Percentiles rank a stretch among this genome's conserved stretches.
phyloP scores from a whole-genome alignment of 2,329 filamentous ascomycete species.

The Chaetomium globosum region DNA sequence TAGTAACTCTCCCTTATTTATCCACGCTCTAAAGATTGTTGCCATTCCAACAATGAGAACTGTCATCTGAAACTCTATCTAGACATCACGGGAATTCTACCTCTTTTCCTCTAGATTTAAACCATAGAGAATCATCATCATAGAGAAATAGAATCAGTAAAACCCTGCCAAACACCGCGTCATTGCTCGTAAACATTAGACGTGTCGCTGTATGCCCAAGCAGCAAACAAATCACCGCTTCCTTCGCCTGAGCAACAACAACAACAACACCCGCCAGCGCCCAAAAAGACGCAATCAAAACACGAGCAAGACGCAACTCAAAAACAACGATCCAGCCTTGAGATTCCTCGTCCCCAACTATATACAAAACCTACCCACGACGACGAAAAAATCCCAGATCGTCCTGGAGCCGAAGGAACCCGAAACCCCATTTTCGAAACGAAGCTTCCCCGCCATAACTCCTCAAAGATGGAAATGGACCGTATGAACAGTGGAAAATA shows the following conservation, averaged over 20 bases:
- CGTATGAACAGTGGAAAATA: conserved; percentile 6
- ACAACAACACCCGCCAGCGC: neutral
- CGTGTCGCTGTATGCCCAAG: neutral
- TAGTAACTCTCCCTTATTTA: neutral
- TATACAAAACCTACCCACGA: conserved; percentile 21
- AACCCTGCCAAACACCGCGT: neutral
- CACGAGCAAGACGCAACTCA: neutral
- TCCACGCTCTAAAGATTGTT: neutral
- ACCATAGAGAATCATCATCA: neutral
- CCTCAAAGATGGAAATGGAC: conserved; percentile 4
- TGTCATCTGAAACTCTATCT: neutral
- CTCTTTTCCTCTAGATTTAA: neutral
- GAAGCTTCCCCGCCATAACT: conserved; percentile 16
- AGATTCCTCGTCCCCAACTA: conserved; percentile 12
- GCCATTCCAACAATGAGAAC: neutral
- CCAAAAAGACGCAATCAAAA: neutral
- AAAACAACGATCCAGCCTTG: neutral
- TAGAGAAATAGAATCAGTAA: neutral
- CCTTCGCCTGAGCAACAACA: neutral
- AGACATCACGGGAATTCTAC: neutral
- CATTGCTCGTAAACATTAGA: neutral
- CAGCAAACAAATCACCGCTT: neutral
- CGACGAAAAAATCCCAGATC: neutral
- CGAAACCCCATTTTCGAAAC: conserved; percentile 8
- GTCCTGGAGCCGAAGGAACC: neutral